Base-by-base conservation (phyloP, 2,329 filamentous ascomycete genomes). In the Myriosclerotinia curreyana region DNA sequence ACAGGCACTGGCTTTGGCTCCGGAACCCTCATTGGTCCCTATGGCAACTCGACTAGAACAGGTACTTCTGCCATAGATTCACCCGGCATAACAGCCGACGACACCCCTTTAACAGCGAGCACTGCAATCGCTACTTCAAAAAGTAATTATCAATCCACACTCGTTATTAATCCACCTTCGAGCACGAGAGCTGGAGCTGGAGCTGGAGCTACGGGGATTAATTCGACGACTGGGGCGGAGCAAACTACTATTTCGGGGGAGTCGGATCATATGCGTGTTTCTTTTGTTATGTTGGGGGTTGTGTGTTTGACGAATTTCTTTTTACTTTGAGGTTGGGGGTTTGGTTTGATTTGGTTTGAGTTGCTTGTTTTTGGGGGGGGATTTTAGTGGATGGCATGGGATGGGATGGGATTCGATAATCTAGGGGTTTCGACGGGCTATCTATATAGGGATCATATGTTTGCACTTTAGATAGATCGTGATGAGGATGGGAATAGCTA, bases 161-260 rank as follows among this genome's bases (percentile, higher is more conserved):
- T 55, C 3, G 6, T 42, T 9, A 42, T 55, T 7, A 42, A 40
- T 42, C 36, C 53, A 7, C 53, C 53, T 6, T 55, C 38, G 2
- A 42, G 38, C 17, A 42, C 17, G 8, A 15, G 53, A 12, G 11
- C 20, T 28, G 38, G 11, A 14, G 38, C 53, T 8, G 22, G 53
- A 12, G 11, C 20, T 28, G 38, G 11, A 14, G 38, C 53, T 8
- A 55, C 53, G 22, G 28, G 28, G 5, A 31, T 31, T 31, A 31
- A 31, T 31, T 25, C 36, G 2, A 55, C 38, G 38, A 55, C 53
- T 1, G 53, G 53, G 9, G 53, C 53, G 38, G 36, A 42, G 22
- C 53, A 55, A 42, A 55, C 53, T 14, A 55, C 22, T 3, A 20
- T 55, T 20, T 42, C 53, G 36, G 53, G 12, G 9, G 53, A 42